Evolutionary conservation across 805 yeast species (phyloP).

Genomic region (Candida chauliodis): DNA sequence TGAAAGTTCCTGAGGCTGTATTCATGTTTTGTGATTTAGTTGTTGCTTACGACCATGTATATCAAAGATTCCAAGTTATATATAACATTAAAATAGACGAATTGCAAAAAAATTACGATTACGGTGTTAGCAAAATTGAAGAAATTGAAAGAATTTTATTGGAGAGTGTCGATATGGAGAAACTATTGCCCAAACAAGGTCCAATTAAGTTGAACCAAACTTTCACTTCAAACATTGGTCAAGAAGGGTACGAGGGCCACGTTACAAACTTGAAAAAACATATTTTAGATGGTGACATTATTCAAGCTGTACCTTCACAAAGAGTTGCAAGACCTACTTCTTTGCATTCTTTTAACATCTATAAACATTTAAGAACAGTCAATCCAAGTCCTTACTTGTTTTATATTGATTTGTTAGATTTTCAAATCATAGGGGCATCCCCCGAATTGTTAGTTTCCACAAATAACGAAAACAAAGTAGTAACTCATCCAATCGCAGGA

Average conservation of each 20-base stretch:
- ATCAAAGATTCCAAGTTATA: conserved; percentile 86
- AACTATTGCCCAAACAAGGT: conserved; percentile 67
- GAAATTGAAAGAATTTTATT: conserved; percentile 48
- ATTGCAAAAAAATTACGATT: conserved; percentile 10
- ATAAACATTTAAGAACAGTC: conserved; percentile 89
- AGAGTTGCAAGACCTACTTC: conserved; percentile 93
- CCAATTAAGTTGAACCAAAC: conserved; percentile 64
- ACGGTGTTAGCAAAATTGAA: conserved; percentile 23
- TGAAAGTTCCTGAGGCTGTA: conserved; percentile 86
- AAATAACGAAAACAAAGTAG: conserved; percentile 65
- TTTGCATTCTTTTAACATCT: conserved; percentile 93
- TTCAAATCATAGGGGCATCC: conserved; percentile 95
- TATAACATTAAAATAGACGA: conserved; percentile 60
- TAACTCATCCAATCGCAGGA: conserved; percentile 98
- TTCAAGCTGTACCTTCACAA: conserved; percentile 98
- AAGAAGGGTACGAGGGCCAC: conserved; percentile 85
- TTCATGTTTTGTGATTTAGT: conserved; percentile 89
- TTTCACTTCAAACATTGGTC: conserved; percentile 87
- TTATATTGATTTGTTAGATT: conserved; percentile 86
- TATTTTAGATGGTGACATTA: conserved; percentile 86
- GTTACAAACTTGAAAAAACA: conserved; percentile 74
- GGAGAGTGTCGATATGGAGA: conserved; percentile 39
- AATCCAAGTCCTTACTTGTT: conserved; percentile 98
- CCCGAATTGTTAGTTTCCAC: conserved; percentile 90
- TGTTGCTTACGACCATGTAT: conserved; percentile 91